Base-by-base conservation (phyloP, 2,329 filamentous ascomycete species). In the Cytospora schulzeri region DNA sequence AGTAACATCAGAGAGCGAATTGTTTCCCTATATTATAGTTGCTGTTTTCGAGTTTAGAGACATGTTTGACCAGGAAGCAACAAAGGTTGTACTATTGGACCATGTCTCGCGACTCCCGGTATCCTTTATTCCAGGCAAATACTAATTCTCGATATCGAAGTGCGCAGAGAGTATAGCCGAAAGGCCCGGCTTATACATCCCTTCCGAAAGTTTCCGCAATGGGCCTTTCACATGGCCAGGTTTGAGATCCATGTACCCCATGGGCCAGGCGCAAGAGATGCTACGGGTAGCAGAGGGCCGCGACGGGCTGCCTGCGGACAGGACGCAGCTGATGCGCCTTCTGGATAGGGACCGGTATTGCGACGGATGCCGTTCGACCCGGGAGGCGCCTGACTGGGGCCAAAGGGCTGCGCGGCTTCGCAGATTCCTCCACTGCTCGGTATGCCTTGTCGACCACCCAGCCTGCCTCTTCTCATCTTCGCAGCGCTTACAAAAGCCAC, bases 271-370 rank as follows among this genome's bases (percentile, higher is more conserved):
- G n/a, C n/a, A 24, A 12, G 45, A 48, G n/a, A n/a, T 48, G 22
- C 45, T 48, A 48, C 45, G 45, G n/a, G 8, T 12, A 3, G 45
- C n/a, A 11, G 45, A 48, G 57, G 31, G 9, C 48, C 15, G 9
- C 33, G 55, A 35, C 12, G 35, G 11, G 29, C 2, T 50, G 29
- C 9, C 17, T 3, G 22, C 4, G 24, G 57, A 60, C 33, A 31
- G 31, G 17, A 4, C 19, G 22, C 45, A 15, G 15, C 24, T 60
- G 24, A 22, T 60, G 15, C 29, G 26, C 45, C 22, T 52, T 1
- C 48, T 60, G 5, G 11, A 48, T n/a, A 52, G 22, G 22, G 57
- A 60, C 31, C 19, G 22, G n/a, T 62, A 62, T 12, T 62, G 60
- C 19, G 28, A 33, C 26, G 38, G 51, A 14, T 62, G 52, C 4